Base-by-base conservation (phyloP, 2,329 filamentous ascomycete species). In the Scopulariopsis brevicaulis region DNA sequence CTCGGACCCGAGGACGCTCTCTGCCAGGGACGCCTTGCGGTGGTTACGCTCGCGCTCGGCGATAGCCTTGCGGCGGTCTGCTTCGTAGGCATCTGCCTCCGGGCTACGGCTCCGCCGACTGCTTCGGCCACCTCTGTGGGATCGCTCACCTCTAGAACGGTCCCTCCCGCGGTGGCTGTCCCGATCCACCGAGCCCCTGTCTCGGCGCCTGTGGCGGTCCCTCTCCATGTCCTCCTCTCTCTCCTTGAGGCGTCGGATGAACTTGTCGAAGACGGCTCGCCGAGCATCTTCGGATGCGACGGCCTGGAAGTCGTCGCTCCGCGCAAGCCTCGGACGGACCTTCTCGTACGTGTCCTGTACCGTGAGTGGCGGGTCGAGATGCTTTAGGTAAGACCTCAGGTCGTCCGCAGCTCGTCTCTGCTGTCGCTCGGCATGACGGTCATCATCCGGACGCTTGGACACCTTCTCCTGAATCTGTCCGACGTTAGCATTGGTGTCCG, bases 41-140 rank as follows among this genome's bases (percentile, higher is more conserved):
- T 96, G 95, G 65, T 95, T 92, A 63, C 92, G 87, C 74, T 97
- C 95, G 54, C 95, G 87, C 68, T 96, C 92, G 59, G 92, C 91
- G 68, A 94, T 92, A 51, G 93, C 93, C 71, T 93, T 94, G 66
- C 91, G 87, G 63, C 94, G 85, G 69, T 99, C 94, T 60, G 92
- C 94, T 72, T 97, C 94, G 71, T 99, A 99, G 22, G 90, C 84
- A 73, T 99, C 92, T 59, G 84, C 83, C 71, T 97, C 94, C n/a
- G 91, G 92, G 65, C 87, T 92, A 65, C 91, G 90, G 68, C 89
- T 95, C 8, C 83, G 82, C 65, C 89, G 78, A 64, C 74, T 73
- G 66, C 77, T 73, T 66, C 82, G 81, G 63, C 74, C 77, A 64
- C 76, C 75, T 37, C 60, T 82, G 70, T 85, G 81, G 73, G 80